Percentiles rank a stretch among this genome's conserved stretches.
These are phyloP conservation scores for Starmerella bacillaris DNA, from an alignment of 805 yeast genomes.

Conservation along the genomic window DNA sequence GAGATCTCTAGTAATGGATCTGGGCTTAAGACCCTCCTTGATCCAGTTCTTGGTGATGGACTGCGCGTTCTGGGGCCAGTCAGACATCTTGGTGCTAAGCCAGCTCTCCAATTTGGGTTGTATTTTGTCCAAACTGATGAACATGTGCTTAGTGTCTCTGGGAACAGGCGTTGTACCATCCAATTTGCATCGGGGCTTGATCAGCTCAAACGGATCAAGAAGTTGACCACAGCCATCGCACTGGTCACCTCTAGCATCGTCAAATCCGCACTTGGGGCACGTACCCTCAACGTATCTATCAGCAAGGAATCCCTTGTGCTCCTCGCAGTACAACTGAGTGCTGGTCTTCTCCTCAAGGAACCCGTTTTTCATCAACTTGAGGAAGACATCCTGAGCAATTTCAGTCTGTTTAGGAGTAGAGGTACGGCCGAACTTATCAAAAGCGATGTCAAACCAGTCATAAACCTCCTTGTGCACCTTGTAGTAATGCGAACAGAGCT, in stretches of 20 bases:
- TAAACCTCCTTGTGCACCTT: constrained; percentile 73
- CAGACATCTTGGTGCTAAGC: constrained; percentile 58
- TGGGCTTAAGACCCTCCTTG: constrained; percentile 77
- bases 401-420: constrained; percentile 82
- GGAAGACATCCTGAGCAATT: constrained; percentile 85
- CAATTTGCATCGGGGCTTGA: constrained; percentile 87
- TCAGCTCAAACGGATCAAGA: constrained; percentile 80
- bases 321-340: constrained; percentile 81
- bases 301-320: constrained; percentile 79
- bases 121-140: constrained; percentile 64
- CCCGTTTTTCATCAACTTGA: constrained; percentile 56
- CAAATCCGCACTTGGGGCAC: constrained; percentile 87
- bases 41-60: constrained; percentile 87
- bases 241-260: constrained; percentile 98
- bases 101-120: constrained; percentile 60
- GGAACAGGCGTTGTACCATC: constrained; percentile 71
- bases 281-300: constrained; percentile 95
- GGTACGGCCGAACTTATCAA: constrained; percentile 92
- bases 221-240: constrained; percentile 91
- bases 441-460: constrained; percentile 91
- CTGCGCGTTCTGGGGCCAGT: constrained; percentile 83
- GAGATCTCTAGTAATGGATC: constrained; percentile 93
- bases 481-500: constrained; percentile 82
- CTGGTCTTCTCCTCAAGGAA: constrained; percentile 71
- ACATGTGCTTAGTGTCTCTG: constrained; percentile 68